These are phyloP conservation scores for Sporothrix inflata DNA, from an alignment of 2,329 filamentous ascomycete genomes.

Conservation along the genomic window DNA sequence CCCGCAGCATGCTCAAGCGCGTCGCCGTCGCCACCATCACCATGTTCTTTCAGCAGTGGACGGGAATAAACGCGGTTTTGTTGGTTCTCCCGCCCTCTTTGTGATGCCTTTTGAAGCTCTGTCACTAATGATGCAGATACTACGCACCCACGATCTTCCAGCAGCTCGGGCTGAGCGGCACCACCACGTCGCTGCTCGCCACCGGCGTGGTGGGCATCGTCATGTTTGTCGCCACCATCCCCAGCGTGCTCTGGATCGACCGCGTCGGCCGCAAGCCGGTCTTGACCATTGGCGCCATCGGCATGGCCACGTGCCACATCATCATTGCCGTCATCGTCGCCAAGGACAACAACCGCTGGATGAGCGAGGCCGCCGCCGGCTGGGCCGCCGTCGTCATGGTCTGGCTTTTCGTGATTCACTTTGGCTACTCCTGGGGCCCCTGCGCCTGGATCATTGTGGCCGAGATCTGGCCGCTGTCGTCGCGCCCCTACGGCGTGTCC, in stretches of 20 bases:
- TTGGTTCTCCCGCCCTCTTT: not conserved
- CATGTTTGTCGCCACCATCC: conserved; percentile 70
- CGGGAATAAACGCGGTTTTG: conserved; percentile 61
- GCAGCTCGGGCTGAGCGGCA: conserved; percentile 61
- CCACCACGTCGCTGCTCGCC: conserved; percentile 61
- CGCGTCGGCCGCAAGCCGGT: conserved; percentile 65
- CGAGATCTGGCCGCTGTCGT: conserved; percentile 74
- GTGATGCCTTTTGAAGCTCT: not conserved
- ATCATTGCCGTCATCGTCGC: conserved; percentile 73
- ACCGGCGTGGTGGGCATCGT: conserved; percentile 73
- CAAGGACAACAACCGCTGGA: conserved; percentile 63
- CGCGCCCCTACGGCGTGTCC: conserved; percentile 70
- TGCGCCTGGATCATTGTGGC: conserved; percentile 75
- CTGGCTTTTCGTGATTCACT: conserved; percentile 75
- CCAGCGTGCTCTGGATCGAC: conserved; percentile 68
- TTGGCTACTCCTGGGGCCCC: conserved; percentile 76
- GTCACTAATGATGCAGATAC: conserved; percentile 46
- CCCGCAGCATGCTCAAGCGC: conserved; percentile 66
- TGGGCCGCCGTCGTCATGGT: conserved; percentile 72
- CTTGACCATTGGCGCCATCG: conserved; percentile 65
- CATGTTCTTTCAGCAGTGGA: conserved; percentile 63
- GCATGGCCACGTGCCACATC: conserved; percentile 72
- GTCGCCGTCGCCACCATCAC: conserved; percentile 66
- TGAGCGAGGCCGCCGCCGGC: conserved; percentile 60
- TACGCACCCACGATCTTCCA: conserved; percentile 73